Base-by-base conservation (phyloP, 495 filamentous ascomycete genomes). In the Xylaria palmicola region DNA sequence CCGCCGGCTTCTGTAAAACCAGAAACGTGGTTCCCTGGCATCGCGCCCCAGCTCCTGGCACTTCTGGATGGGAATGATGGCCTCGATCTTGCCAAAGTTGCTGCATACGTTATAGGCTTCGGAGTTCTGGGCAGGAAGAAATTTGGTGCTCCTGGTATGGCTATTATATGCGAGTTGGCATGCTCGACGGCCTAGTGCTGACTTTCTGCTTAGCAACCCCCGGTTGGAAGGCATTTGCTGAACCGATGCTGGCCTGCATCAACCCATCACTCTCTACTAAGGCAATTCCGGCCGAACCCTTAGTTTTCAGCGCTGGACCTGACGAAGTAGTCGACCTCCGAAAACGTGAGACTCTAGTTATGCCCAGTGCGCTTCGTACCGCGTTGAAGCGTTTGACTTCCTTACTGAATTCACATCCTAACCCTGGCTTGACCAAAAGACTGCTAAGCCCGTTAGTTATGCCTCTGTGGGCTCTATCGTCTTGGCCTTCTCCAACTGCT, bases 101-200 rank as follows among this genome's bases (percentile, higher is more conserved):
- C 86, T 4, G 83, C 88, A 0, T 90, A 90, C 68, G 81, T 90
- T 43, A 87, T 92, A 55, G 89, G 87, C 0, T 88, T 85, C 65
- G 88, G 89, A 0, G 86, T 93, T 19, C 68, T 94, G 48, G 85
- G 86, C 0, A 85, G 85, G 56, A 86, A 83, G 51, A 72, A 80
- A 26, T 85, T 82, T 65, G 90, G 90, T 6, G 88, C 87, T 24
- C 86, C 86, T 37, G 87, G 81, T 83, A 75, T 62, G 69, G n/a
- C 4, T n/a, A 29, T 19, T 6, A n/a, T 56, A 26, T 22, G 9
- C 52, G 22, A 5, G 2, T 9, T 49, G n/a, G 9, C 13, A 15
- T 60, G 19, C n/a, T n/a, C 43, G 40, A 19, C 29, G 5, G 43
- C 8, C 34, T 32, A 34, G 61, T 64, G 9, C 62, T 53, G 26